Base-by-base conservation (phyloP, 2,329 filamentous ascomycete species). In the Fusarium citri region DNA sequence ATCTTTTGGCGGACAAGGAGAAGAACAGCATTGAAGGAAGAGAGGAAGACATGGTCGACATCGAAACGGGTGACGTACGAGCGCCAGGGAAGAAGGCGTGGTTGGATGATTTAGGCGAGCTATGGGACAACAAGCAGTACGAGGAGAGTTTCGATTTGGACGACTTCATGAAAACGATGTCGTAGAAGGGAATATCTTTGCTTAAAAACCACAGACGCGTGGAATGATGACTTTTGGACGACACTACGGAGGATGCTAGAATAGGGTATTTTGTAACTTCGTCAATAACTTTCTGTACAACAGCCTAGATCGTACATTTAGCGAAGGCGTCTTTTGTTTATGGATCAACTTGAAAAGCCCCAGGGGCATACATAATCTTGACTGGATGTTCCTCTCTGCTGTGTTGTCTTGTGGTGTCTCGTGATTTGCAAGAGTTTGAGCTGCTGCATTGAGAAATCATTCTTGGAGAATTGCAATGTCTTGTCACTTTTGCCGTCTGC, bases 51-150 rank as follows among this genome's bases (percentile, higher is more conserved):
- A 94, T 97, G 88, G 93, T 97, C 61, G 95, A 98, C 76, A 89
- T 95, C 53, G 94, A 97, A 68, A 94, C 92, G 25, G 96, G 96
- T 49, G 94, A 98, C 74, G 91, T 98, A 55, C 93, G 97, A 80
- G 94, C 97, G 80, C 97, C 97, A 75, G 96, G 96, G 62, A 98
- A 98, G 86, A 98, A 97, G 86, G 86, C 94, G 9, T 97, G 95
- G 88, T 83, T 98, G 67, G 96, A 99, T 78, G 96, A 98, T 77
- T 82, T 99, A 61, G 95, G 94, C 61, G 96, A 99, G 80, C 83
- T 99, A 30, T 99, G 96, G 95, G 96, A 99, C 78, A 95, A 98
- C 79, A 91, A 91, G 78, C 94, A 98, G 83, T 99, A 99, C 80
- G 94, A 98, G 81, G 96, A 99, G 83, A 97, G 97, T 80, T 98